A percentile compares a stretch with the other conserved stretches of the same genome.
phyloP scores from a whole-genome alignment of 2,329 filamentous ascomycete genomes.

The Fusarium verticillioides region DNA sequence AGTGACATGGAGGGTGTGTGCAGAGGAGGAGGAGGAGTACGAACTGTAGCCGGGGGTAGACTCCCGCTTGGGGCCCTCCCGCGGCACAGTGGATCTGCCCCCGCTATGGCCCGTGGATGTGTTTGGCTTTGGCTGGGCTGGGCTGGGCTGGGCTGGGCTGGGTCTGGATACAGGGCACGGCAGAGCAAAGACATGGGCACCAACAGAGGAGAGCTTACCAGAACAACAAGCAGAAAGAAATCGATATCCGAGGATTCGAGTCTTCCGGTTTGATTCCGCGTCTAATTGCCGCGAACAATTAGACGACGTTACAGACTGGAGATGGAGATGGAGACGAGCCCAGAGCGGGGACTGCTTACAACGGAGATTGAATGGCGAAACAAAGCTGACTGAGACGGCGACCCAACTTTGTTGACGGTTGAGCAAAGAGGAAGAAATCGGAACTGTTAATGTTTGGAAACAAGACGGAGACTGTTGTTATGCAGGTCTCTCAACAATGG shows the following conservation, averaged over 20 bases:
- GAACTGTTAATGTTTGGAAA: constrained; percentile 18
- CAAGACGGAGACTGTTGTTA: constrained; percentile 11
- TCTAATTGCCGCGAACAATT: constrained; percentile 26
- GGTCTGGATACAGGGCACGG: constrained; percentile 17
- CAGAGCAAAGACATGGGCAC: constrained; percentile 16
- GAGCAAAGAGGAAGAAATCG: constrained; percentile 18
- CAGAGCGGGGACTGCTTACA: constrained; percentile 8
- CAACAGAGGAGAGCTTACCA: constrained; percentile 35
- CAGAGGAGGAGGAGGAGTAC: constrained; percentile 3
- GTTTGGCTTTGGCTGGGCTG: not conserved
- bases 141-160: not conserved
- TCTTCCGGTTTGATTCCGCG: constrained; percentile 13
- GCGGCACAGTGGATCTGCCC: constrained; percentile 35
- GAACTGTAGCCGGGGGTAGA: constrained; percentile 38
- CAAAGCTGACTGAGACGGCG: constrained; percentile 15
- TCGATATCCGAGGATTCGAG: constrained; percentile 22
- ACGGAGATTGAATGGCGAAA: constrained; percentile 32
- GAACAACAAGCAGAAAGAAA: constrained; percentile 27
- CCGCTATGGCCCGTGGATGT: constrained; percentile 6
- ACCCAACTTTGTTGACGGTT: constrained; percentile 28
- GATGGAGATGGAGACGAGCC: not conserved
- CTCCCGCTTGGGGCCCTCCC: constrained; percentile 37
- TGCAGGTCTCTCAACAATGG: constrained; percentile 15
- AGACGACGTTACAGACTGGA: constrained; percentile 5
- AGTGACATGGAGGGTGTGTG: constrained; percentile 13